Base-by-base conservation (phyloP, 106 monocot genomes). In the Phalaenopsis equestris region DNA sequence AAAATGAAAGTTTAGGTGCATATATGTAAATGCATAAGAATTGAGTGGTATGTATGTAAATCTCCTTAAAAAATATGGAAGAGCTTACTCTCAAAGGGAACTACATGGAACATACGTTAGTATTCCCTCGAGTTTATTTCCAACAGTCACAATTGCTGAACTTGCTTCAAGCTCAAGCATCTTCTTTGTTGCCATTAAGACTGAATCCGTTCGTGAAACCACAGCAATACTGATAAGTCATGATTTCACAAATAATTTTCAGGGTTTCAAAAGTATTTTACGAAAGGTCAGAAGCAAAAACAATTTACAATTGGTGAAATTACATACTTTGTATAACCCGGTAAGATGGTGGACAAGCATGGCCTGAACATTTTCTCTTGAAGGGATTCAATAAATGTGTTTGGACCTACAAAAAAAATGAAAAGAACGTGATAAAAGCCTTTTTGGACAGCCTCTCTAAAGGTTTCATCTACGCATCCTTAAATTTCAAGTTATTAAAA, bases 261-360 rank as follows among this genome's bases (percentile, higher is more conserved):
- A 70, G 39, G 6, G 37, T 23, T 8, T 21, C 9, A 8, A 5
- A 24, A 65, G 6, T 21, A 65, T 65, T 23, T 65, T 65, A 36
- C 70, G 39, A 70, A 70, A 70, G 8, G 14, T 70, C 23, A 1
- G 15, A 39, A 38, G 15, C n/a, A 11, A 14, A 70, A 12, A 6
- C 11, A 49, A 14, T 72, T 41, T 17, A 24, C 10, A 42, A 42
- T 16, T 18, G 18, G 7, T 79, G 45, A 81, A 86, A 94, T 87
- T 88, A 88, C 94, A 88, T 92, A 94, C 94, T 92, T 92, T 94
- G 94, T 67, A 86, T 87, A 88, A 79, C 88, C 88, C 41, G 85
- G 42, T 76, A 94, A 88, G 55, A 94, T 90, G 30, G 91, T 91
- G 41, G 91, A 91, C 41, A 94, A 78, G 72, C 92, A 92, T 70